Evolutionary conservation across 2,329 filamentous ascomycete genomes (phyloP), one percentile per base, ranked within the genome.

Genomic region (Fusarium bulbicola): DNA sequence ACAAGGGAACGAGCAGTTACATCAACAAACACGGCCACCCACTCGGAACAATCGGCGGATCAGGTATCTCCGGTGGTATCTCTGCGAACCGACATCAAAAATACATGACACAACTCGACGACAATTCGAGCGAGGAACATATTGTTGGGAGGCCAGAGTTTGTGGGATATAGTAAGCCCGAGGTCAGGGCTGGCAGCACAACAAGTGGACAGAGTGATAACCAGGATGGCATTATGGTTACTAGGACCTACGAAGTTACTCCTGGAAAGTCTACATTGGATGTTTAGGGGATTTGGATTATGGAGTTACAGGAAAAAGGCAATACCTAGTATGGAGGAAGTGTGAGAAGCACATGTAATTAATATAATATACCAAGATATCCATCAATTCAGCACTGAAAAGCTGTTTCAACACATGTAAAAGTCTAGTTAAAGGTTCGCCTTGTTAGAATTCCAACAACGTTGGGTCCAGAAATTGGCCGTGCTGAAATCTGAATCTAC

Each of bases 61-160:
- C 70, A 45, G 75, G 68, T 12, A 70, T 65, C 7, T 65, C 64
- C 1, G 63, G 66, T 9, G 65, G 57, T 16, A 34, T 63, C 5
- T 67, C 63, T 14, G 39, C 63, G 34, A 72, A 50, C 43, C 68
- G 76, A 43, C 62, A 50, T n/a, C 59, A 70, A 34, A 74, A 74
- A 16, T 73, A 70, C 63, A 74, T 78, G 66, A 72, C 74, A 9
- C 67, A 80, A 13, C 70, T 78, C 3, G 76, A 77, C 39, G 76
- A 78, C 18, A 80, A 78, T 53, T 79, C 76, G 26, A 81, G 80
- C 70, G 78, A 81, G 63, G 80, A 81, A 37, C 74, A 77, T 32
- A 81, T 81, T 18, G 77, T 81, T 9, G 63, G 74, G 45, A 76
- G 68, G 26, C 24, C 50, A 7, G 65, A 73, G n/a, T 78, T 71